Evolutionary conservation across 805 yeast genomes (phyloP).

Genomic region (Suhomyces vadensis): DNA sequence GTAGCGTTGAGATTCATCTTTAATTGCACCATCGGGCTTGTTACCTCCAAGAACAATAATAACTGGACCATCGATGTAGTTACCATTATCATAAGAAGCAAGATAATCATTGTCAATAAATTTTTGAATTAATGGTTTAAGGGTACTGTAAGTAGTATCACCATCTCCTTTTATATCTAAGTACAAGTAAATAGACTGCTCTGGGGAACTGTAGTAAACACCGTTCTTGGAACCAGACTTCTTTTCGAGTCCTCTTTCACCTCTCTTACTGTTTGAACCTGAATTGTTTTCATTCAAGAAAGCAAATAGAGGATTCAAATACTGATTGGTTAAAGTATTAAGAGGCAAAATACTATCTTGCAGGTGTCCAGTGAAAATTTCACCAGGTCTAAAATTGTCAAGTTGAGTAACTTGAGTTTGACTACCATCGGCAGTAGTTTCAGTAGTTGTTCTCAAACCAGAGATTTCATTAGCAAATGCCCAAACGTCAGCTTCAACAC

Average conservation of each 20-base stretch:
- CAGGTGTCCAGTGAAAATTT: conserved; percentile 65
- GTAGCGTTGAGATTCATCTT: conserved; percentile 28
- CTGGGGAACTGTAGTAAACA: conserved; percentile 45
- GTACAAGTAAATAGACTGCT: conserved; percentile 57
- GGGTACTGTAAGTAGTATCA: conserved; percentile 43
- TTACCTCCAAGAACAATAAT: conserved; percentile 68
- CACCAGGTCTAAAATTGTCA: conserved; percentile 31
- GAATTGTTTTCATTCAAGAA: conserved; percentile 53
- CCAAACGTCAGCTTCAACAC: conserved; percentile 73
- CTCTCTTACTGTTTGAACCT: conserved; percentile 2
- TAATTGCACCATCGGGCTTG: conserved; percentile 47
- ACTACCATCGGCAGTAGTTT: conserved; percentile 18
- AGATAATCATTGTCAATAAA: conserved; percentile 52
- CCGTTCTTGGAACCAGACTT: conserved; percentile 25
- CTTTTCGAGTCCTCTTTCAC: conserved; percentile 11
- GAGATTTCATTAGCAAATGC: conserved; percentile 35
- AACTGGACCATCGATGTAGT: conserved; percentile 52
- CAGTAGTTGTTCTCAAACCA: conserved; percentile 28
- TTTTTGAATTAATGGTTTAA: conserved; percentile 47
- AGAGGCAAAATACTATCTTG: conserved; percentile 44
- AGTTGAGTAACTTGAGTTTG: conserved; percentile 4
- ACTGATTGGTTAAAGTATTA: conserved; percentile 50
- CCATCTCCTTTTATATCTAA: conserved; percentile 65
- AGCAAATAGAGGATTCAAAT: conserved; percentile 52
- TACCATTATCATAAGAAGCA: conserved; percentile 45